phyloP scores from a whole-genome alignment of 352 stramenopile species.

The Blastocystis sp. region DNA sequence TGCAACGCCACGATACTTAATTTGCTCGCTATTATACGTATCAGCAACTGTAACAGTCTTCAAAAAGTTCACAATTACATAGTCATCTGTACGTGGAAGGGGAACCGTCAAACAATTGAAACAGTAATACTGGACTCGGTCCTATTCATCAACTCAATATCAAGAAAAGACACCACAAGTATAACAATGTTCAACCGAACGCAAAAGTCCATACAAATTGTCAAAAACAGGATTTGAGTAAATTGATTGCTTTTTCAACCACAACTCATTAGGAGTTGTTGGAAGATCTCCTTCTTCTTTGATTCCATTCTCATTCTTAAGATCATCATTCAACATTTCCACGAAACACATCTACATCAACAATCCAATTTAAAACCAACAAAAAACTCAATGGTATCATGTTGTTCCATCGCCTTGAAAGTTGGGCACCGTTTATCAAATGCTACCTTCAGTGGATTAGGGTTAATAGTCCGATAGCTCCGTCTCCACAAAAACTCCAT shows the following conservation, averaged over 20 bases:
- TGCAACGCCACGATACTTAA: background rate
- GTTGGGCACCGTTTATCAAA: background rate
- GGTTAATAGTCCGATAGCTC: background rate
- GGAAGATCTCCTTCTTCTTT: background rate
- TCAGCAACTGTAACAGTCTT: background rate
- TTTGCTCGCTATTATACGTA: background rate
- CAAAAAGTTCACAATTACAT: constrained; percentile 5
- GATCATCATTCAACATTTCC: background rate
- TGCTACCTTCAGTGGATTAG: background rate
- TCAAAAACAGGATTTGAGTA: background rate
- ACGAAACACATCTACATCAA: background rate
- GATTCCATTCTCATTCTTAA: background rate
- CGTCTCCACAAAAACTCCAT: background rate
- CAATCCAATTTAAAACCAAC: background rate
- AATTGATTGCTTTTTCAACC: background rate
- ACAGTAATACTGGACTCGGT: background rate
- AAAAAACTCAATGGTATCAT: constrained; percentile 26
- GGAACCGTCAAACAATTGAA: background rate
- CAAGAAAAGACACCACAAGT: background rate
- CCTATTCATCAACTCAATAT: background rate
- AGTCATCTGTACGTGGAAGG: background rate
- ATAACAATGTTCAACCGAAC: background rate
- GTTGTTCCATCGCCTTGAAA: background rate
- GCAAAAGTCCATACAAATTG: background rate
- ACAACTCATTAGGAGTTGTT: background rate